Evolutionary conservation across 2,329 filamentous ascomycete genomes (phyloP), one percentile per base, ranked within the genome.

Genomic region (Fusarium humuli): DNA sequence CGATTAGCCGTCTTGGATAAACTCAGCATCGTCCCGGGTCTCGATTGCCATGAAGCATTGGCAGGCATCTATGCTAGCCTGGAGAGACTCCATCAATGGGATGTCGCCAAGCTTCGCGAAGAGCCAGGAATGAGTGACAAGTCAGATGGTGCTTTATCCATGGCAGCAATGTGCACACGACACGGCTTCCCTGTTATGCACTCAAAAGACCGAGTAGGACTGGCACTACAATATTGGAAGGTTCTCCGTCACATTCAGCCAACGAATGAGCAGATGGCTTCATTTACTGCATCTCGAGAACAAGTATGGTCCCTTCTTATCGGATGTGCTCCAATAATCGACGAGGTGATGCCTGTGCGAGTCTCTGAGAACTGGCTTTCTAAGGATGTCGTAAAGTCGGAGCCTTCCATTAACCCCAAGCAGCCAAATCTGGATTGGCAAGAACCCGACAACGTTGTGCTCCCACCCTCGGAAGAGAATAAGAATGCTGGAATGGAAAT

Each of bases 211-310:
- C 87, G 86, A 52, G 82, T 95, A 27, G 93, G 93, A 2, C 81
- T 95, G 59, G 88, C 87, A 50, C 74, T 96, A 41, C 91, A 94
- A 69, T 97, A 95, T 77, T 96, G 93, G 93, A 90, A 88, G 78
- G 86, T 91, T 72, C 82, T 84, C 58, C 84, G 87, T 48, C 83
- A 86, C 48, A 78, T 88, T 18, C 79, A 77, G 5, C 78, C 79
- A 8, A 76, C 74, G 4, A 78, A 71, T 48, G 78, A 79, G 48
- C 77, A 79, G 20, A 78, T 81, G 32, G 77, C 82, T 20, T 73
- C 76, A 13, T 78, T 81, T 30, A 78, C 80, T 32, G 78, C 81
- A 27, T 78, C 82, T 9, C 76, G 75, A 25, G 83, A 85, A 64
- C 86, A 83, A 61, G 85, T 88, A 5, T 94, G 91, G 87, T 88